phyloP scores from a whole-genome alignment of 495 filamentous ascomycete genomes.

The Hyaloscypha hepaticicola region DNA sequence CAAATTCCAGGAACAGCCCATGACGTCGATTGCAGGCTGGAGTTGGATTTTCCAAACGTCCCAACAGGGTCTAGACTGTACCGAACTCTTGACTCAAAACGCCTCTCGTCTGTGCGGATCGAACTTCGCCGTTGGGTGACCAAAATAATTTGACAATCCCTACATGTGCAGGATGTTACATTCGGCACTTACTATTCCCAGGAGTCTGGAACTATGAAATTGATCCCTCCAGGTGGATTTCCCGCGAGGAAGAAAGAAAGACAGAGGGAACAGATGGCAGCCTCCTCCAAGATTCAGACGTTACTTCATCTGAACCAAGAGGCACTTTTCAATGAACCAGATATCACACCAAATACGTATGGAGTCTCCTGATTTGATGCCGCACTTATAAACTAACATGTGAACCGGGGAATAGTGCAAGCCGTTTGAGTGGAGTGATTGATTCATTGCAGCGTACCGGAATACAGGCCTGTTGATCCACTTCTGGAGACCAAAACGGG shows the following conservation, averaged over 20 bases:
- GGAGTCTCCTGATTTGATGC: too few species aligned
- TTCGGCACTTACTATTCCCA: not conserved
- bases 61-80: not conserved
- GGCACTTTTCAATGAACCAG: too few species aligned
- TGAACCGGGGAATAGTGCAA: too few species aligned
- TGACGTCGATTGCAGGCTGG: too few species aligned
- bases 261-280: not conserved
- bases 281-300: too few species aligned
- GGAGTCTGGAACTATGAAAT: not conserved
- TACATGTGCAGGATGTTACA: slow-evolving; percentile 3
- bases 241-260: not conserved
- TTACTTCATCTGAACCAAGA: too few species aligned
- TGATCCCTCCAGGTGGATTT: not conserved
- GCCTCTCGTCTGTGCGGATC: too few species aligned
- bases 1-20: not conserved
- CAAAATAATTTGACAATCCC: not conserved
- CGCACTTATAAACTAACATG: too few species aligned
- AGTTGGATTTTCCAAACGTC: too few species aligned
- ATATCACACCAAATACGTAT: too few species aligned
- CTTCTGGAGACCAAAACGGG: not conserved
- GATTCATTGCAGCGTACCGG: not conserved
- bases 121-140: too few species aligned
- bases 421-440: not conserved
- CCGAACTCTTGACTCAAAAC: slow-evolving; percentile 2
- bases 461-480: slow-evolving; percentile 1